Evolutionary conservation across 2,329 filamentous ascomycete species (phyloP).

Genomic region (Pseudogymnoascus sp.): DNA sequence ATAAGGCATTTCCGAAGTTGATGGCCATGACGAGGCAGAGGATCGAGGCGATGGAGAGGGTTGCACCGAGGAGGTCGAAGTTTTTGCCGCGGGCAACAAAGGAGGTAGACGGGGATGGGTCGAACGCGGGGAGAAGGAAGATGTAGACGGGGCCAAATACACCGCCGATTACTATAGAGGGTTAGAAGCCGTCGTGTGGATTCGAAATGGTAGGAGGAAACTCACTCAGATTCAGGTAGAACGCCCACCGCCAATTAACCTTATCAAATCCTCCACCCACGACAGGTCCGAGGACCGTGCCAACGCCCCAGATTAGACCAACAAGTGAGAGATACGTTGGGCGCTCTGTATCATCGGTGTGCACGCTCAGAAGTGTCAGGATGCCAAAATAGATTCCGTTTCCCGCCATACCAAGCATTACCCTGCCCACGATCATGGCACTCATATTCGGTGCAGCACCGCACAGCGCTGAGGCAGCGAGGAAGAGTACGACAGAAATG

Average conservation of each 20-base stretch:
- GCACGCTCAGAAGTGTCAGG: constrained; percentile 15
- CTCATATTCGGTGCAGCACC: constrained; percentile 21
- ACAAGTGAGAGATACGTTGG: constrained; percentile 15
- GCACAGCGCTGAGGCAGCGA: constrained; percentile 20
- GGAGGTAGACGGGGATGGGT: constrained; percentile 7
- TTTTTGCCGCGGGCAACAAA: constrained; percentile 7
- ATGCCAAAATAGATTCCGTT: constrained; percentile 6
- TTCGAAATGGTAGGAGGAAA: neutral
- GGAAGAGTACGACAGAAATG: constrained; percentile 4
- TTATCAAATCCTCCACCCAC: constrained; percentile 27
- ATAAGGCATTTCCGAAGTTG: constrained; percentile 23
- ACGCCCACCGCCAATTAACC: constrained; percentile 31
- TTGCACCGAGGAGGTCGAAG: constrained; percentile 30
- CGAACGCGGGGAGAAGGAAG: constrained; percentile 15
- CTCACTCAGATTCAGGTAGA: constrained; percentile 26
- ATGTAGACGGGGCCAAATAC: constrained; percentile 16
- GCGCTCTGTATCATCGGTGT: constrained; percentile 12
- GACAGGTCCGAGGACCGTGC: constrained; percentile 18
- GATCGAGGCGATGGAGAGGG: constrained; percentile 23
- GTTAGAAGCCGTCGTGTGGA: neutral
- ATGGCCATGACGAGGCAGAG: constrained; percentile 22
- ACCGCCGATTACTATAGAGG: neutral
- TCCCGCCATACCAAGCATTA: constrained; percentile 19
- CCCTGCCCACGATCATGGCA: constrained; percentile 23
- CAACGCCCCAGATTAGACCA: constrained; percentile 17